Percentiles rank a stretch among this genome's conserved stretches.
phyloP scores from a whole-genome alignment of 2,329 filamentous ascomycete genomes.

The Penicillium sp. region DNA sequence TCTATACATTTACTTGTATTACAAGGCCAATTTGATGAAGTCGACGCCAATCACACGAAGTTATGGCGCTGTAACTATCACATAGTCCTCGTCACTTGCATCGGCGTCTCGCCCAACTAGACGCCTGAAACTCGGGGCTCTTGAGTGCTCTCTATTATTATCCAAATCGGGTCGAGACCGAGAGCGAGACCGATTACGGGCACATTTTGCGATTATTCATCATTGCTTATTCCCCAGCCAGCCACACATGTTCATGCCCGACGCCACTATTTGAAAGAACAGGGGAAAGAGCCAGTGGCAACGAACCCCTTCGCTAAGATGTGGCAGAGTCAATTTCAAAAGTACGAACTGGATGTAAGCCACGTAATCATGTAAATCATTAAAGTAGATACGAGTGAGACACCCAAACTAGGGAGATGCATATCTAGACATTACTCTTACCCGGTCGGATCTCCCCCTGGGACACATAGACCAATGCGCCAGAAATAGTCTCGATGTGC shows the following conservation, averaged over 20 bases:
- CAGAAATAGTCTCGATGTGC: slow-evolving; percentile 97
- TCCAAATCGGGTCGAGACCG: neutral
- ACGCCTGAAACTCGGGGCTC: neutral
- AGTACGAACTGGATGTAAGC: neutral
- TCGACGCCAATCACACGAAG: neutral
- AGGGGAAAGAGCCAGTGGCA: neutral
- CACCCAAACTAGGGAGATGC: no score
- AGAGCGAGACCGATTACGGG: neutral
- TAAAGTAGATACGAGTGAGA: neutral
- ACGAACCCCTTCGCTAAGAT: neutral
- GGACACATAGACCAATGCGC: slow-evolving; percentile 85
- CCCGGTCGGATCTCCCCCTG: slow-evolving; percentile 58
- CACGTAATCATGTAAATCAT: neutral
- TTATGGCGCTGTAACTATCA: neutral
- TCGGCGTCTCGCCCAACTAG: slow-evolving; percentile 1
- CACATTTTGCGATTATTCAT: neutral
- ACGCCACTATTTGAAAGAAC: neutral
- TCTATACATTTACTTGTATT: neutral
- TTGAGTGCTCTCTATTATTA: neutral
- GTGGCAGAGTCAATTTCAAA: neutral
- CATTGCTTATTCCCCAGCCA: neutral
- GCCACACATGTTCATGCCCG: neutral
- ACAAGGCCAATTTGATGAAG: no score
- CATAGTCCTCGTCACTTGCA: neutral
- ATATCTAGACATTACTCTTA: neutral